Evolutionary conservation across 2,329 filamentous ascomycete genomes (phyloP), one percentile per base, ranked within the genome.

Genomic region (Ophiostoma australiae): DNA sequence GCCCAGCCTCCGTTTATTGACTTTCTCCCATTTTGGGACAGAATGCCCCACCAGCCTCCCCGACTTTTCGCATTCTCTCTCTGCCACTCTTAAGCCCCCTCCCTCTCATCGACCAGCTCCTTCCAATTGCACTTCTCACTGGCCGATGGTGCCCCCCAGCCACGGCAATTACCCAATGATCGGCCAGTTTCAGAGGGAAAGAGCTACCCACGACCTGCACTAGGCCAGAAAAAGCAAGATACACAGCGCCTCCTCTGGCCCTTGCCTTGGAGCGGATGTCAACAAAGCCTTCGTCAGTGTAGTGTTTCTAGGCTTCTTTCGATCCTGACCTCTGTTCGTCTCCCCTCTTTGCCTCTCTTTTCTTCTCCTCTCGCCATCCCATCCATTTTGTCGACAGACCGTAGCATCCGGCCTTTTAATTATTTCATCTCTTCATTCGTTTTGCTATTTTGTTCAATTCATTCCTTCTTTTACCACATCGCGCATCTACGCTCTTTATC

Each of bases 31-130:
- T 31, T 71, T 35, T 72, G 37, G 69, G 69, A 33, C 55, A 44
- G 4, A 41, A 67, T 70, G 48, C 71, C 69, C 71, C 71, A 70
- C 71, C 71, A 70, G 61, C 71, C 71, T 70, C 71, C 65, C 69
- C 66, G n/a, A 70, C 67, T n/a, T 17, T 68, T 27, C 52, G 39
- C 52, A 52, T 61, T 61, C 68, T 67, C 68, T 39, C 63, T 58
- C 23, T 58, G 17, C 52, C 52, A 11, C 52, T 48, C 20, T 48
- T 48, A 48, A 48, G 20, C 52, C 52, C n/a, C 52, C 52, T n/a
- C 52, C 52, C 52, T 58, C 63, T 41, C 31, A 63, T 27, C 63
- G 55, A n/a, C 10, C 52, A 52, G 55, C 48, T 63, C 35, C 15
- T 44, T 31, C 52, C 33, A 17, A 37, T 52, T 67, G 35, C 11